Conservation (phyloP, 495 filamentous ascomycete genomes). For the Annulohypoxylon moriforme region DNA sequence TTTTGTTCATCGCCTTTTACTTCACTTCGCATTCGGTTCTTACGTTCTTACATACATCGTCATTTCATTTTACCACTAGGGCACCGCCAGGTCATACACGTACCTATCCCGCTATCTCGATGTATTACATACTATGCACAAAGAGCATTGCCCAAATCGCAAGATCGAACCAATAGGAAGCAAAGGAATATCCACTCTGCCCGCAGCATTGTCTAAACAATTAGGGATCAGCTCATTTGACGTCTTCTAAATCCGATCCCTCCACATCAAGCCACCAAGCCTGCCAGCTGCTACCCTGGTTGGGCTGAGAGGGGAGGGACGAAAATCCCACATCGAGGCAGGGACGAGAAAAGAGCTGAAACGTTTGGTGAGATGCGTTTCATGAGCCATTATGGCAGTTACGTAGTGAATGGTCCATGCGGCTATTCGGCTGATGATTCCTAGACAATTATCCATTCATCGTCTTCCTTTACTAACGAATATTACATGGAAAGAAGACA, state of each 20-base stretch:
- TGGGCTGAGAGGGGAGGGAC: constrained; percentile 16
- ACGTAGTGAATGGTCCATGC: neutral
- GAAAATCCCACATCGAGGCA: constrained; percentile 1
- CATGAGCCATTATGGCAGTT: constrained; percentile 5
- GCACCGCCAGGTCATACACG: constrained; percentile 3
- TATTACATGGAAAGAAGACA: neutral
- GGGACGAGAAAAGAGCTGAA: constrained; percentile 26
- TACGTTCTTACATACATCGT: too few relatives aligned
- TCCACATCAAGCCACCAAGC: constrained; percentile 7
- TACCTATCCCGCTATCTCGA: neutral
- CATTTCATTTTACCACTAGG: neutral
- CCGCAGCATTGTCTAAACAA: constrained; percentile 20
- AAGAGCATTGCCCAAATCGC: constrained; percentile 21
- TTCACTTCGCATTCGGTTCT: neutral
- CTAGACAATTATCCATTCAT: neutral
- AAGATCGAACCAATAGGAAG: constrained; percentile 40
- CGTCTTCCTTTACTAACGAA: neutral
- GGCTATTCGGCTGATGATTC: neutral
- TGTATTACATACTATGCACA: neutral
- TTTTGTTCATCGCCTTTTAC: neutral
- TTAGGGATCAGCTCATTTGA: constrained; percentile 39
- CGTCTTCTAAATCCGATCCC: constrained; percentile 22
- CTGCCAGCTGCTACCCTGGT: constrained; percentile 10
- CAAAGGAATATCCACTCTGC: constrained; percentile 16
- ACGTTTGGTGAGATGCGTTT: constrained; percentile 22